A percentile compares a stretch with the other conserved stretches of the same genome.
phyloP scores from a whole-genome alignment of 208 protist species.

The Blechomonas ayalai region DNA sequence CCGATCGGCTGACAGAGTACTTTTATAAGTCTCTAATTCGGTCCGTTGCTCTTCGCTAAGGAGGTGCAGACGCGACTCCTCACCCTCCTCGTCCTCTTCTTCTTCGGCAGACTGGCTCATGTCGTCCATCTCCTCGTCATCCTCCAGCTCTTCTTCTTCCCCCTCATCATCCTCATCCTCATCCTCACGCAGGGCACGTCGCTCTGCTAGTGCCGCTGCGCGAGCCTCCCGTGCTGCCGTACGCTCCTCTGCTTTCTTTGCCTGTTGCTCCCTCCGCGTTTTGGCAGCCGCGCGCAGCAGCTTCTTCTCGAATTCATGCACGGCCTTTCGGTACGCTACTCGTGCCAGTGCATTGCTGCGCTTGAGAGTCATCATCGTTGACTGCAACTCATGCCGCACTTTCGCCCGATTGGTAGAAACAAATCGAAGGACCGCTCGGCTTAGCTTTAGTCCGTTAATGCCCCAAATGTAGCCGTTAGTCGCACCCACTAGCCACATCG shows the following conservation, averaged over 20 bases:
- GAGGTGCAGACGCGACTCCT: constrained; percentile 19
- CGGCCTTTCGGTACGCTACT: constrained; percentile 20
- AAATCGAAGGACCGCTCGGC: constrained; percentile 39
- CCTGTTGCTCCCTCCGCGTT: constrained; percentile 22
- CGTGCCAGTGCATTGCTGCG: constrained; percentile 22
- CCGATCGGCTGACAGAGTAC: constrained; percentile 30
- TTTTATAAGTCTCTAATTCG: constrained; percentile 25
- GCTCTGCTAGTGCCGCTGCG: constrained; percentile 10
- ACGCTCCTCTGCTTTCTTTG: constrained; percentile 30
- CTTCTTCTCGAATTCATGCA: constrained; percentile 27
- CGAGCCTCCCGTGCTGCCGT: constrained; percentile 19
- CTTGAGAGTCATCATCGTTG: constrained; percentile 31
- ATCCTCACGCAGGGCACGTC: constrained; percentile 10
- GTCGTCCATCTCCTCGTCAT: constrained; percentile 13
- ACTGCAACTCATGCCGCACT: constrained; percentile 27
- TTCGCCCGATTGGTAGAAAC: constrained; percentile 28
- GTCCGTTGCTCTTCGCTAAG: constrained; percentile 42
- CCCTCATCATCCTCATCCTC: constrained; percentile 28
- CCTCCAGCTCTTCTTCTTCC: constrained; percentile 19
- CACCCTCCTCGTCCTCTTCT: constrained; percentile 7
- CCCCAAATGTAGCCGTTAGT: constrained; percentile 60
- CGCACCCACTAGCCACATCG: constrained; percentile 40
- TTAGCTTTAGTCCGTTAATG: constrained; percentile 33
- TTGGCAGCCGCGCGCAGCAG: constrained; percentile 32
- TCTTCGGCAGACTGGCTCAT: constrained; percentile 12